Evolutionary conservation across 352 stramenopile species (phyloP).

Genomic region (Globisporangium solare): DNA sequence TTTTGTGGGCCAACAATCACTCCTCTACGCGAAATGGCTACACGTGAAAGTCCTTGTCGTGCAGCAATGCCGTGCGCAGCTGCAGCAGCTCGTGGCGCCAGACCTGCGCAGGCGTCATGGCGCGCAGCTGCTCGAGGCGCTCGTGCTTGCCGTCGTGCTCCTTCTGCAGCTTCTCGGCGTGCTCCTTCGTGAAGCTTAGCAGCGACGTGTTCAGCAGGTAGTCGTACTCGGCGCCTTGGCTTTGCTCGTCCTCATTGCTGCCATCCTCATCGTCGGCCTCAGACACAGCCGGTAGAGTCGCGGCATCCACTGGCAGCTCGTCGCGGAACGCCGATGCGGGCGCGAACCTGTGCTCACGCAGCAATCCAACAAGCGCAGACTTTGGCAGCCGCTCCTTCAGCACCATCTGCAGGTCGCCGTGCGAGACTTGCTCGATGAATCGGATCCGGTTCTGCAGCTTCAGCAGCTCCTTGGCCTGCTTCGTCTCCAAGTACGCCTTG

Average conservation of each 20-base stretch:
- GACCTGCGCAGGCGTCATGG: slow-evolving; percentile 79
- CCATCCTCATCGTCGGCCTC: slow-evolving; percentile 24
- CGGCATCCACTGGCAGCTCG: slow-evolving; percentile 3
- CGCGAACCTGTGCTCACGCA: slow-evolving; percentile 42
- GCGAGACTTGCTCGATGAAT: slow-evolving; percentile 96
- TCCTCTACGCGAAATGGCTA: slow-evolving; percentile 18
- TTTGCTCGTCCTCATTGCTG: slow-evolving; percentile 7
- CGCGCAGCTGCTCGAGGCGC: slow-evolving; percentile 86
- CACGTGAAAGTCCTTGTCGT: slow-evolving; percentile 61
- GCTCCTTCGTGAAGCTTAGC: slow-evolving; percentile 97
- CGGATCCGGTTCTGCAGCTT: slow-evolving; percentile 96
- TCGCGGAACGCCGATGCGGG: slow-evolving; percentile 41
- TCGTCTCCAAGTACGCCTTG: slow-evolving; percentile 79
- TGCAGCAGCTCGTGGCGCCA: slow-evolving; percentile 75
- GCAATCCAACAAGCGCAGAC: slow-evolving; percentile 41
- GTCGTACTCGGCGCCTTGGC: slow-evolving; percentile 86
- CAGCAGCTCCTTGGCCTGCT: slow-evolving; percentile 77
- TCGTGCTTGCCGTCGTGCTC: slow-evolving; percentile 88
- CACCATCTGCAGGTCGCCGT: slow-evolving; percentile 90
- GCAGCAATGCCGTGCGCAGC: slow-evolving; percentile 52
- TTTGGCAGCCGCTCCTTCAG: slow-evolving; percentile 72
- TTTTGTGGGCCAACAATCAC: neutral
- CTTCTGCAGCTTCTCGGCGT: slow-evolving; percentile 87
- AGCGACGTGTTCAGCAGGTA: slow-evolving; percentile 99
- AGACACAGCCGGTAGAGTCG: too few relatives aligned